These are phyloP conservation scores for Rhododendron ovatum DNA, from an alignment of 148 eudicot species.

Conservation along the genomic window DNA sequence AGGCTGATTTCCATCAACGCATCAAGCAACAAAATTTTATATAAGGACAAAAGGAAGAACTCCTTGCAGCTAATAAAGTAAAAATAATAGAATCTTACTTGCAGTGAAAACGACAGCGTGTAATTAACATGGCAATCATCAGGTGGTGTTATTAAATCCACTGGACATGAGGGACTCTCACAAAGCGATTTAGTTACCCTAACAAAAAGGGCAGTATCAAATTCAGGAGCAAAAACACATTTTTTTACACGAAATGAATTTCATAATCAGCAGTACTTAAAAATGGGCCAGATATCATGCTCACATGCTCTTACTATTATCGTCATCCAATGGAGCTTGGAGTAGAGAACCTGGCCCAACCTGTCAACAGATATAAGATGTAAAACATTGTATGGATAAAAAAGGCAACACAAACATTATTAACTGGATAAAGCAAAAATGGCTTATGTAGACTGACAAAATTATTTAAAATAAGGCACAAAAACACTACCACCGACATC, in stretches of 20 bases:
- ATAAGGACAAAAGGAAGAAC: not conserved
- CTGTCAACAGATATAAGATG: slow-evolving; percentile 29
- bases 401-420: not conserved
- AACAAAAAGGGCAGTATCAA: slow-evolving; percentile 5
- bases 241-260: slow-evolving; percentile 5
- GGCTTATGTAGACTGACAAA: not conserved
- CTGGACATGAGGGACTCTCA: slow-evolving; percentile 63
- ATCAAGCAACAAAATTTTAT: not conserved
- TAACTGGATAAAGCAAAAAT: not conserved
- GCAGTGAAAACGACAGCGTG: slow-evolving; percentile 71
- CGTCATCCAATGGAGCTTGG: slow-evolving; percentile 85
- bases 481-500: not conserved
- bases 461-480: not conserved
- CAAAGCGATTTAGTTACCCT: slow-evolving; percentile 69
- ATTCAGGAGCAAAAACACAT: slow-evolving; percentile 1
- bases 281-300: slow-evolving; percentile 20
- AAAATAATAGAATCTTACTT: slow-evolving; percentile 40
- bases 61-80: not conserved
- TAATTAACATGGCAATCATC: slow-evolving; percentile 90
- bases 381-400: not conserved
- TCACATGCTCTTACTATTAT: slow-evolving; percentile 64
- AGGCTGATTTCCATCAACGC: not conserved
- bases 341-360: slow-evolving; percentile 78
- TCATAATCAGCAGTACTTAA: not conserved
- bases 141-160: slow-evolving; percentile 70